A percentile compares a stretch with the other conserved stretches of the same genome.
phyloP scores from a whole-genome alignment of 257 asterid genomes.

The Leonotis leonurus region DNA sequence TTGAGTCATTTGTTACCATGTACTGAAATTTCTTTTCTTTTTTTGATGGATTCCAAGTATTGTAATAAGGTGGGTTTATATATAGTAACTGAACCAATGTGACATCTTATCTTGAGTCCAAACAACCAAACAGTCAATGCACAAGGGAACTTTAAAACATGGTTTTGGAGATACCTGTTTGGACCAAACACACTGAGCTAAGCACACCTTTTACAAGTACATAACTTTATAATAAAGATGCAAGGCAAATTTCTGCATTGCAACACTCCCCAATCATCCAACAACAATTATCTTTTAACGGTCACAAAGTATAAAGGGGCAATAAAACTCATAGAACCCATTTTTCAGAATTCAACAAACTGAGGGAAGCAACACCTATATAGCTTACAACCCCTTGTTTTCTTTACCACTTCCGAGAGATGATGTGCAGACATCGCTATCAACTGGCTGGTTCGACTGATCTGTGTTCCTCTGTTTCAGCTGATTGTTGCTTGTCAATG shows the following conservation, averaged over 20 bases:
- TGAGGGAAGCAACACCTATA: not conserved
- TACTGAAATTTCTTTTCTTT: too few relatives aligned
- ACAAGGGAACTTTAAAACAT: not conserved
- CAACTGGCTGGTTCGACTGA: slow-evolving; percentile 26
- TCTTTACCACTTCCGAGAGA: slow-evolving; percentile 57
- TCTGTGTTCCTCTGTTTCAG: slow-evolving; percentile 64
- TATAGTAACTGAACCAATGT: not conserved
- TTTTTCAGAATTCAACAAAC: not conserved
- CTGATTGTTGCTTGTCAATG: slow-evolving; percentile 39
- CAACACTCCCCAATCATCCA: not conserved
- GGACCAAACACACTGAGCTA: not conserved
- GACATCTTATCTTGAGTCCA: too few relatives aligned
- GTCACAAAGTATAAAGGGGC: not conserved
- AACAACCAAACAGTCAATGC: not conserved
- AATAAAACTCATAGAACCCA: not conserved
- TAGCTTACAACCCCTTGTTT: slow-evolving; percentile 32
- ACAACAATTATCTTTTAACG: not conserved
- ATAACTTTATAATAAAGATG: not conserved
- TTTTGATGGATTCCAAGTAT: too few relatives aligned
- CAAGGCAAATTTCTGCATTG: slow-evolving; percentile 7
- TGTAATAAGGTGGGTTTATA: too few relatives aligned
- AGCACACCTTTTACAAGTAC: not conserved
- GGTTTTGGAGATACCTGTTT: not conserved
- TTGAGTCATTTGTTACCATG: too few relatives aligned
- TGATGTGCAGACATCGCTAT: slow-evolving; percentile 24